phyloP scores from a whole-genome alignment of 2,329 filamentous ascomycete species.

The Colletotrichum chlorophyti region DNA sequence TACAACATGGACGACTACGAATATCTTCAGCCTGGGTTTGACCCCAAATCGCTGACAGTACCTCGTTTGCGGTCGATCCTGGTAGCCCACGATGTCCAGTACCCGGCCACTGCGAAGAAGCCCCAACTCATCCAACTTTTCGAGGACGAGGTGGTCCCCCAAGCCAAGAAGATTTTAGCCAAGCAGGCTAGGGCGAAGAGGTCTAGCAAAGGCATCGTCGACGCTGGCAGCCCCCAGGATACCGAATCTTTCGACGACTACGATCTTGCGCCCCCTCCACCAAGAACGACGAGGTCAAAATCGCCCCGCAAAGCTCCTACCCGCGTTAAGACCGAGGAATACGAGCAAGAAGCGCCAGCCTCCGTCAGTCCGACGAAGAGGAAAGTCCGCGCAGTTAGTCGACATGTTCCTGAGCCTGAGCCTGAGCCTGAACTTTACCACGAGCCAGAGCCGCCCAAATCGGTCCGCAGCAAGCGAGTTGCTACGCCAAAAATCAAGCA shows the following conservation, averaged over 20 bases:
- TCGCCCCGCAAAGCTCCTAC: slow-evolving; percentile 63
- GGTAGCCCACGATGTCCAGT: slow-evolving; percentile 84
- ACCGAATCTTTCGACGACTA: slow-evolving; percentile 68
- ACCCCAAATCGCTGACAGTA: slow-evolving; percentile 82
- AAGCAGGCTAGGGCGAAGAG: slow-evolving; percentile 81
- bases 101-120: slow-evolving; percentile 92
- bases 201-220: slow-evolving; percentile 83
- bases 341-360: slow-evolving; percentile 45
- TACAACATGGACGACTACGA: slow-evolving; percentile 69
- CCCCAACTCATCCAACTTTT: slow-evolving; percentile 85
- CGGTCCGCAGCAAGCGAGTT: slow-evolving; percentile 57
- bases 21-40: slow-evolving; percentile 88
- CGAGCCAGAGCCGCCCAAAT: slow-evolving; percentile 47
- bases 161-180: slow-evolving; percentile 77
- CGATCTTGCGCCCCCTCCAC: slow-evolving; percentile 56
- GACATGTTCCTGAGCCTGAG: slow-evolving; percentile 54
- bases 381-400: slow-evolving; percentile 59
- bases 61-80: slow-evolving; percentile 90
- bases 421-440: slow-evolving; percentile 50
- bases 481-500: slow-evolving; percentile 54
- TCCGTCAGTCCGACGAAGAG: slow-evolving; percentile 59
- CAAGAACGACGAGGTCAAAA: slow-evolving; percentile 56
- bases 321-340: slow-evolving; percentile 60
- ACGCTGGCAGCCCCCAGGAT: slow-evolving; percentile 71
- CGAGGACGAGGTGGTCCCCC: slow-evolving; percentile 77